These are phyloP conservation scores for Yarrowia sp. DNA, from an alignment of 805 yeast species.

Conservation along the genomic window DNA sequence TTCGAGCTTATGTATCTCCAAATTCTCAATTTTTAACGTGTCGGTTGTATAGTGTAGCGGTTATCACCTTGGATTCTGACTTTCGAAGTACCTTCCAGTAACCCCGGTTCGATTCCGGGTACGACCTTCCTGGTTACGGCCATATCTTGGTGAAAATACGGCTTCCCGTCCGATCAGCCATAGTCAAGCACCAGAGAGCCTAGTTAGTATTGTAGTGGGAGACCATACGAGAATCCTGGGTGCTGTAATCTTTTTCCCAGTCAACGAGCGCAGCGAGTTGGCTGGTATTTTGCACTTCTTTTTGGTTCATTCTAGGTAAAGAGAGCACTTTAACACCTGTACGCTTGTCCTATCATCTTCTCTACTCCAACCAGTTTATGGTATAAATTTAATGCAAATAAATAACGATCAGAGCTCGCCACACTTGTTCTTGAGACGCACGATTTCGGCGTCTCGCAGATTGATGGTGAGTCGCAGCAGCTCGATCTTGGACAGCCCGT, in stretches of 20 bases:
- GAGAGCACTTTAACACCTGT: no score
- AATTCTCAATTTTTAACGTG: not conserved
- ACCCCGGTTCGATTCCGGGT: conserved; percentile 26
- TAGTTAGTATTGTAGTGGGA: conserved; percentile 25
- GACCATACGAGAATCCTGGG: conserved; percentile 26
- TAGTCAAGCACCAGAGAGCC: conserved; percentile 26
- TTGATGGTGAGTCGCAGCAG: conserved; percentile 13
- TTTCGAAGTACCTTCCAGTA: conserved; percentile 23
- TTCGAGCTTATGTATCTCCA: not conserved
- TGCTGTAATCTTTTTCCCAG: conserved; percentile 4
- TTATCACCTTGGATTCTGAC: conserved; percentile 25
- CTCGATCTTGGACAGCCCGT: conserved; percentile 22
- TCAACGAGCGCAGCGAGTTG: not conserved
- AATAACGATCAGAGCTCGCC: conserved; percentile 24
- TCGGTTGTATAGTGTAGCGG: conserved; percentile 25
- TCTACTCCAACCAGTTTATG: not conserved
- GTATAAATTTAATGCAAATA: conserved; percentile 5
- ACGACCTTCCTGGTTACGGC: conserved; percentile 23
- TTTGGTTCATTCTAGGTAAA: no score
- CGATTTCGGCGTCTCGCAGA: conserved; percentile 22
- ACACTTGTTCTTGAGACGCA: conserved; percentile 17
- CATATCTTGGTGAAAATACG: conserved; percentile 25
- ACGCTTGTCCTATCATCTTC: no score
- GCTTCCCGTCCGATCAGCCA: conserved; percentile 26
- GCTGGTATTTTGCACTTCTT: not conserved